Conservation (phyloP, 345 rosid species). For the Eucalyptus lansdowneana region DNA sequence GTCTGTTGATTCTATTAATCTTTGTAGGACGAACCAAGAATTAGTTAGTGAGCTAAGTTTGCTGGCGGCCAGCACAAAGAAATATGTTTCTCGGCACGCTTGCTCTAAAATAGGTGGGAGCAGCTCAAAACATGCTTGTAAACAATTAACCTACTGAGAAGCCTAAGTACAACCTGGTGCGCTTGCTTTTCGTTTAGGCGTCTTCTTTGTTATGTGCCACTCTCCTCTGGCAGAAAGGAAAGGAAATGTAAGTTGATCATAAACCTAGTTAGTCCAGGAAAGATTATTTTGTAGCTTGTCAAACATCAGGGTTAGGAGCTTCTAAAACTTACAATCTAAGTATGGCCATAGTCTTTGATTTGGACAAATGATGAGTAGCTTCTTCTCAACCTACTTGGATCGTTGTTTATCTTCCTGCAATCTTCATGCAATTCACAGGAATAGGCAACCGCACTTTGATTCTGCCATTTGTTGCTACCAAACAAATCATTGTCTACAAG, state of each 20-base stretch:
- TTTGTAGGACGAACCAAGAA: slow-evolving; percentile 4
- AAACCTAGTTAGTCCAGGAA: background rate
- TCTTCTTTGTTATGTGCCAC: slow-evolving; percentile 9
- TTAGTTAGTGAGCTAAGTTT: background rate
- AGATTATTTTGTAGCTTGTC: background rate
- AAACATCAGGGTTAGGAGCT: background rate
- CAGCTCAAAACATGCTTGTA: slow-evolving; percentile 26
- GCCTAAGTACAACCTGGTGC: slow-evolving; percentile 11
- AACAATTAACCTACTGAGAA: slow-evolving; percentile 21
- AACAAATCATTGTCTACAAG: too few relatives aligned
- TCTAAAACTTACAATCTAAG: background rate
- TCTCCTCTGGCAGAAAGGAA: slow-evolving; percentile 25
- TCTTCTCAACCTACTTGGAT: slow-evolving; percentile 29
- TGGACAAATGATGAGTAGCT: slow-evolving; percentile 34
- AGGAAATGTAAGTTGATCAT: slow-evolving; percentile 8
- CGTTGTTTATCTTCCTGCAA: slow-evolving; percentile 17
- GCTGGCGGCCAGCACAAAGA: background rate
- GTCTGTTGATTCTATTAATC: background rate
- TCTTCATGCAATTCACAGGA: background rate
- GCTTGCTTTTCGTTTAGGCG: background rate
- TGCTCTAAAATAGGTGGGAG: slow-evolving; percentile 9
- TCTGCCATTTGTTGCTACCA: too few relatives aligned
- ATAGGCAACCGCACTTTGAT: slow-evolving; percentile 16
- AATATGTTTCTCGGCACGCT: slow-evolving; percentile 1
- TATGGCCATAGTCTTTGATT: background rate